Percentiles rank a stretch among this genome's conserved stretches.
Evolutionary conservation across 345 rosid genomes (phyloP).

Genomic region (Streptanthus diversifolius): DNA sequence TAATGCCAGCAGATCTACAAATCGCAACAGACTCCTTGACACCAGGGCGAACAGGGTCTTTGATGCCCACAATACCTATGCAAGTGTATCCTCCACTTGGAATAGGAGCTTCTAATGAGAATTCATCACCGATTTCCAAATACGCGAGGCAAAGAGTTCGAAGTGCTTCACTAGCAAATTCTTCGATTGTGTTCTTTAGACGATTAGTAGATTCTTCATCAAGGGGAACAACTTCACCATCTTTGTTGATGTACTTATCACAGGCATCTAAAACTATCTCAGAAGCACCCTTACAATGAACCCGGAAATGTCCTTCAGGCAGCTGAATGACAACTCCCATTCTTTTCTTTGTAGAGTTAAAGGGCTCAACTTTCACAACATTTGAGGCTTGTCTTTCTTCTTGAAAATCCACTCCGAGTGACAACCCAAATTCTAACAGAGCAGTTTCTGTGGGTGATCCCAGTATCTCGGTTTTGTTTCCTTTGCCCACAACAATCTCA

Average conservation of each 20-base stretch:
- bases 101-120: constrained; percentile 48
- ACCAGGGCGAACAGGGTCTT: constrained; percentile 84
- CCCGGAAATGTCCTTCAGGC: constrained; percentile 56
- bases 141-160: constrained; percentile 93
- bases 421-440: constrained; percentile 75
- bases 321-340: constrained; percentile 84
- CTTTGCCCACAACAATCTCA: constrained; percentile 62
- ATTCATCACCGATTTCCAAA: constrained; percentile 55
- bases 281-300: constrained; percentile 86
- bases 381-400: constrained; percentile 47
- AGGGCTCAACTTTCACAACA: constrained; percentile 82
- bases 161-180: constrained; percentile 86
- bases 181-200: constrained; percentile 54
- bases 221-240: constrained; percentile 74
- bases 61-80: constrained; percentile 79
- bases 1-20: constrained; percentile 80
- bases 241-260: constrained; percentile 58
- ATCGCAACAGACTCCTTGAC: constrained; percentile 79
- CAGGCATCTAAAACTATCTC: constrained; percentile 75
- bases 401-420: constrained; percentile 73
- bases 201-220: constrained; percentile 45
- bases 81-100: constrained; percentile 60
- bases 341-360: constrained; percentile 79
- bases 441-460: constrained; percentile 97
- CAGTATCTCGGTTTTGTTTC: constrained; percentile 64